phyloP scores from a whole-genome alignment of 495 filamentous ascomycete species.

The Penicillium ochrochloron region DNA sequence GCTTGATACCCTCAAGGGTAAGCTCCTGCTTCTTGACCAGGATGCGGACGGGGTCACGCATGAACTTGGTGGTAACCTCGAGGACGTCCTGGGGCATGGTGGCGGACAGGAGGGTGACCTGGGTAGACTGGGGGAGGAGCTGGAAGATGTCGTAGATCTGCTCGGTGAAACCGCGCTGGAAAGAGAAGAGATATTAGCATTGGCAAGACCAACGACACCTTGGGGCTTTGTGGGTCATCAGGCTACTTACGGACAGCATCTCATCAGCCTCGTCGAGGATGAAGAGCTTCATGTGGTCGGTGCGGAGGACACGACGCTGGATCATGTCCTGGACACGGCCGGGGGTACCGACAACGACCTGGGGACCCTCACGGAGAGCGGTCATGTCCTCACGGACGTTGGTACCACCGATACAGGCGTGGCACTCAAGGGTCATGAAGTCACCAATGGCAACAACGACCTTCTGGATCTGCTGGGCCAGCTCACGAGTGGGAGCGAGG shows the following conservation, averaged over 20 bases:
- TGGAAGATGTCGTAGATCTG: conserved; percentile 99
- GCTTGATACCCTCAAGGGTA: conserved; percentile 98
- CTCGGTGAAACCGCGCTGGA: conserved; percentile 93
- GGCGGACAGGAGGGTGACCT: conserved; percentile 95
- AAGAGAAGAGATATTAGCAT: conserved; percentile 8
- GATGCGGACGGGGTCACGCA: conserved; percentile 98
- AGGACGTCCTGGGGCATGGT: conserved; percentile 99
- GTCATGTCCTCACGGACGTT: conserved; percentile 98
- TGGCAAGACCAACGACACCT: neutral
- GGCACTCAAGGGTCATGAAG: conserved; percentile 99
- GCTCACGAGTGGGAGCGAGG: conserved; percentile 94
- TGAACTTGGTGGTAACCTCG: conserved; percentile 99
- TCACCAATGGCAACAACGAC: conserved; percentile 98
- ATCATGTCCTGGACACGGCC: conserved; percentile 99
- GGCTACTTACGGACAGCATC: conserved; percentile 85
- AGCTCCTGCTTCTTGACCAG: conserved; percentile 99
- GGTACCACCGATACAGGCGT: conserved; percentile 98
- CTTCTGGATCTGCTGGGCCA: conserved; percentile 98
- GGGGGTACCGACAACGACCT: conserved; percentile 95
- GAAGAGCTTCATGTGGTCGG: conserved; percentile 98
- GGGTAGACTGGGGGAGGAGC: conserved; percentile 93
- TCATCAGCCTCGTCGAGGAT: conserved; percentile 99
- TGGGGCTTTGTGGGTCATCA: neutral
- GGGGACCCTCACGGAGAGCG: conserved; percentile 91
- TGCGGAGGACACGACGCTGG: conserved; percentile 90